Evolutionary conservation across 2,329 filamentous ascomycete genomes (phyloP).

Genomic region (Curvularia sp.): DNA sequence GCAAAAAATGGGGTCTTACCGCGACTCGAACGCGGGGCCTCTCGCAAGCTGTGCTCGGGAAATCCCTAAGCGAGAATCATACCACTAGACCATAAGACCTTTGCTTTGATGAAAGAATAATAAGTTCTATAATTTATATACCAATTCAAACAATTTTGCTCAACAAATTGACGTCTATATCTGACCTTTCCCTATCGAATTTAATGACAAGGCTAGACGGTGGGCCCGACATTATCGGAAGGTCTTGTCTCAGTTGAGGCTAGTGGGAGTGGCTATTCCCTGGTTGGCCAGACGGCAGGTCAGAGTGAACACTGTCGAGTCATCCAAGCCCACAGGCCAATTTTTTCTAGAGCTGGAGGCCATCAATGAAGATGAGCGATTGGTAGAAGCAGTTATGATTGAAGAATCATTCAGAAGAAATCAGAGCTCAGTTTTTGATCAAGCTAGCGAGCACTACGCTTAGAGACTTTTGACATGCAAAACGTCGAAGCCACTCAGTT

Average conservation of each 20-base stretch:
- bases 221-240: background rate
- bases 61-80: conserved; percentile 73
- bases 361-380: background rate
- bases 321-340: background rate
- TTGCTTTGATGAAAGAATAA: conserved; percentile 1
- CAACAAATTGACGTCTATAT: background rate
- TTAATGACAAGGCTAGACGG: background rate
- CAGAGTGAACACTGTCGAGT: background rate
- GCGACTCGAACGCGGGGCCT: conserved; percentile 42
- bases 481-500: background rate
- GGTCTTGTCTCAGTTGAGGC: background rate
- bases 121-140: background rate
- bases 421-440: background rate
- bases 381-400: background rate
- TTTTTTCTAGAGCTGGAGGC: background rate
- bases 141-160: background rate
- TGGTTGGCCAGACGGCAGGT: background rate
- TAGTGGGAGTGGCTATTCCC: background rate
- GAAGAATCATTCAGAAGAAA: background rate
- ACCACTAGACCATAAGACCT: conserved; percentile 63
- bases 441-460: background rate
- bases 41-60: conserved; percentile 35
- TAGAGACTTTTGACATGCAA: background rate
- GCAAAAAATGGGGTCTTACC: conserved; percentile 33
- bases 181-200: background rate